phyloP scores from a whole-genome alignment of 2,329 filamentous ascomycete species.

The Aspergillus tamarii region DNA sequence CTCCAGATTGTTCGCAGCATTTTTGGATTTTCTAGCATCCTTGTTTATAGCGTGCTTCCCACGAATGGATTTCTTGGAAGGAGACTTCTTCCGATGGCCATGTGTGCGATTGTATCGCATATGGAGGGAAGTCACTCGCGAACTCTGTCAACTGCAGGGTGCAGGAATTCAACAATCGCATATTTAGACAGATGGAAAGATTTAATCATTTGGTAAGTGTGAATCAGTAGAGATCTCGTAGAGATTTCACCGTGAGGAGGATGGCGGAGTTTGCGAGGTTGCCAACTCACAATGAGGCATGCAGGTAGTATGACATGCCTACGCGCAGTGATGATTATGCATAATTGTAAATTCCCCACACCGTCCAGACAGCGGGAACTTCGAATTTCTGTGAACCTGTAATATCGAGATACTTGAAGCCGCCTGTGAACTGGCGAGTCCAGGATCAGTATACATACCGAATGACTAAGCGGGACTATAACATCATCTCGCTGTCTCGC shows the following conservation, averaged over 20 bases:
- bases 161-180: background rate
- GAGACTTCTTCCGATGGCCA: conserved; percentile 2
- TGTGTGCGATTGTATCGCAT: conserved; percentile 8
- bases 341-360: too few species aligned
- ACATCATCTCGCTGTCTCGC: background rate
- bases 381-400: too few species aligned
- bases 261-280: too few species aligned
- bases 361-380: too few species aligned
- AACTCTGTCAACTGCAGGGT: background rate
- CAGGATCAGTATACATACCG: too few species aligned
- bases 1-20: conserved; percentile 9
- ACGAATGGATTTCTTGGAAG: background rate
- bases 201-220: background rate
- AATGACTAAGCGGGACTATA: background rate
- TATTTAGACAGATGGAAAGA: background rate
- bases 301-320: too few species aligned
- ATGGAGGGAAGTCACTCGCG: background rate
- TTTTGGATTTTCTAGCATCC: conserved; percentile 10
- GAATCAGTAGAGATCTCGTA: too few species aligned
- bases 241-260: too few species aligned
- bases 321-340: too few species aligned
- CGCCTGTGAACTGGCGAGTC: background rate
- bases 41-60: background rate
- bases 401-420: too few species aligned
- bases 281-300: too few species aligned